Base-by-base conservation (phyloP, 805 yeast genomes). In the Pichia manshurica region DNA sequence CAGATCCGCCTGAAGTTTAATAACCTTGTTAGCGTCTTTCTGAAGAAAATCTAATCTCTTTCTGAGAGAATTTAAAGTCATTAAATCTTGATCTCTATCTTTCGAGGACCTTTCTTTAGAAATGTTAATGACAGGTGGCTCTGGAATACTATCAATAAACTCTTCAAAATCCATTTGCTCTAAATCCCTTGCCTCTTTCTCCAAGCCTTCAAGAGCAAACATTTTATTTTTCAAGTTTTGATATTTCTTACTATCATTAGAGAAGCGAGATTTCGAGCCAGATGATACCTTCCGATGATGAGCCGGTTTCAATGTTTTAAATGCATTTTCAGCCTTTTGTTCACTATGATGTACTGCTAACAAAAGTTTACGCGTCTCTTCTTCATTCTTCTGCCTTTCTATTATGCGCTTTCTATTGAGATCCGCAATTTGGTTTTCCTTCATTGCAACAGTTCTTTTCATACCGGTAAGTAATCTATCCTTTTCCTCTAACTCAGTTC, bases 101-200 rank as follows among this genome's bases (percentile, higher is more conserved):
- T 47, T 42, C 8, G 42, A 23, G 13, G 32, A 38, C 17, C 33
- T 35, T 16, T 28, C 48, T 5, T 28, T 42, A 5, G 36, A 37
- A 19, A 23, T 17, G 19, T 19, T 17, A 32, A 43, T 34, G 9
- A 37, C 39, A 25, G 47, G 45, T 2, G 53, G 41, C 16, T 45
- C 54, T 1, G 54, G 54, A 8, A 53, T 48, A 29, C 48, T 49
- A 12, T 49, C 54, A n/a, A 48, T 38, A 17, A 57, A 54, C 13
- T 80, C 86, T 23, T 77, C 82, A 57, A 87, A 89, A 54, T 88
- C 93, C 19, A 86, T 84, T 77, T 80, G 82, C 62, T 91, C 97
- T 49, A 91, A 72, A 58, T 84, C 86, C 51, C 95, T 70, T 0
- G 96, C 96, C 69, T 87, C 86, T 42, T 78, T 76, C 60, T 87